Conservation (phyloP, 352 stramenopile genomes). For the Thalassiosira allenii region DNA sequence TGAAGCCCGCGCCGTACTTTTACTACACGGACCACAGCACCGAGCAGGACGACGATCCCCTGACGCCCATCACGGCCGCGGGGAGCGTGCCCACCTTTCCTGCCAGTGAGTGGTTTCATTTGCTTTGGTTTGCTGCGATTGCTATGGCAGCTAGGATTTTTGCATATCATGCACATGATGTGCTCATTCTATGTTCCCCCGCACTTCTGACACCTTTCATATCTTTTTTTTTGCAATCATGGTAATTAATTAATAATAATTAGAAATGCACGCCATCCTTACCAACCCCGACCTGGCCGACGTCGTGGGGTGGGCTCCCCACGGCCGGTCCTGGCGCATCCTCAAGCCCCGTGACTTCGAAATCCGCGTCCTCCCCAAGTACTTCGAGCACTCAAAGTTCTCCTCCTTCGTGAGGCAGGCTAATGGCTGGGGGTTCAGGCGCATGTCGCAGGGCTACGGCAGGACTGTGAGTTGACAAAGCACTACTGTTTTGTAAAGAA, state of each 20-base stretch:
- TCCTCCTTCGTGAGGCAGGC: constrained; percentile 87
- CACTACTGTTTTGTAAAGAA: too few relatives aligned
- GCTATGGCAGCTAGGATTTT: too few relatives aligned
- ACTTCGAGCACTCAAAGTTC: constrained; percentile 85
- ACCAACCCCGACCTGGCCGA: constrained; percentile 61
- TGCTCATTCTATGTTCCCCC: too few relatives aligned
- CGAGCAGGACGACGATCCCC: constrained; percentile 51
- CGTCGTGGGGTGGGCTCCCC: constrained; percentile 74
- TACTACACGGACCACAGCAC: constrained; percentile 55
- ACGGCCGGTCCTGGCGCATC: constrained; percentile 74
- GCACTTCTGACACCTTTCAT: too few relatives aligned
- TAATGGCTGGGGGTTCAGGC: constrained; percentile 87
- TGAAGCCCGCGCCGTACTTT: constrained; percentile 56
- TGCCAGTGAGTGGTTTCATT: too few relatives aligned
- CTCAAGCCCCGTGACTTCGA: constrained; percentile 79
- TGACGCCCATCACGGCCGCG: constrained; percentile 49
- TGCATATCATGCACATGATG: too few relatives aligned
- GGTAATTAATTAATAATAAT: too few relatives aligned
- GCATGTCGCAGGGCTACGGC: too few relatives aligned
- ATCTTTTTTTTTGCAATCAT: too few relatives aligned
- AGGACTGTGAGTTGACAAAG: too few relatives aligned
- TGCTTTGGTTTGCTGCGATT: too few relatives aligned
- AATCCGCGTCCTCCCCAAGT: constrained; percentile 70
- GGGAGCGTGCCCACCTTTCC: constrained; percentile 65
- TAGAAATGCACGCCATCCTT: constrained; percentile 81